Evolutionary conservation across 129 eudicot species (phyloP).

Genomic region (Apium graveolens): DNA sequence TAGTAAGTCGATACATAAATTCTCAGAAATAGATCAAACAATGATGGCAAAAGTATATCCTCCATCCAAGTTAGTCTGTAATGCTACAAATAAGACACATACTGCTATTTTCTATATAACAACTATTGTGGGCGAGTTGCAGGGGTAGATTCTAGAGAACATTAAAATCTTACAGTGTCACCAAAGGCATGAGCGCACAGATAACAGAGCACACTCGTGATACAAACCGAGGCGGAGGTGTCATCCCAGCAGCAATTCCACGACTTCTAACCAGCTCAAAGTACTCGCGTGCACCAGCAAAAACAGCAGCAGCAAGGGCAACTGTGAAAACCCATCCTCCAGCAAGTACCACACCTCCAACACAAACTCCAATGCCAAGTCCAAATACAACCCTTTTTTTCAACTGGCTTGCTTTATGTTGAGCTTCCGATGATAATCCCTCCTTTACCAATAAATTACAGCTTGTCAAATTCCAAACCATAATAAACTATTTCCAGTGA

Average conservation of each 20-base stretch:
- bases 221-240: constrained; percentile 91
- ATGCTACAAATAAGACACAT: constrained; percentile 2
- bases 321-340: constrained; percentile 92
- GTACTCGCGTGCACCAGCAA: constrained; percentile 85
- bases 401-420: constrained; percentile 63
- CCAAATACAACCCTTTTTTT: constrained; percentile 70
- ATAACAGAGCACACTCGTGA: constrained; percentile 86
- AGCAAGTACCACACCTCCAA: constrained; percentile 74
- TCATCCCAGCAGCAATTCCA: constrained; percentile 96
- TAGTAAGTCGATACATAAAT: not conserved
- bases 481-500: constrained; percentile 29
- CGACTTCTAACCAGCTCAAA: constrained; percentile 88
- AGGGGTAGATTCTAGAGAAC: not conserved
- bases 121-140: not conserved
- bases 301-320: constrained; percentile 65
- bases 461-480: constrained; percentile 39
- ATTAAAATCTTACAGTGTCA: constrained; percentile 68
- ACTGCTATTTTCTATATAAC: not conserved
- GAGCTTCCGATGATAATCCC: constrained; percentile 20
- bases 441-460: constrained; percentile 20
- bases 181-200: constrained; percentile 73
- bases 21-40: not conserved
- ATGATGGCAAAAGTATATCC: not conserved
- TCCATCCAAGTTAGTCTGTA: not conserved
- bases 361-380: constrained; percentile 69